phyloP scores from a whole-genome alignment of 305 asterid species.

The Stenogyne calaminthoides region DNA sequence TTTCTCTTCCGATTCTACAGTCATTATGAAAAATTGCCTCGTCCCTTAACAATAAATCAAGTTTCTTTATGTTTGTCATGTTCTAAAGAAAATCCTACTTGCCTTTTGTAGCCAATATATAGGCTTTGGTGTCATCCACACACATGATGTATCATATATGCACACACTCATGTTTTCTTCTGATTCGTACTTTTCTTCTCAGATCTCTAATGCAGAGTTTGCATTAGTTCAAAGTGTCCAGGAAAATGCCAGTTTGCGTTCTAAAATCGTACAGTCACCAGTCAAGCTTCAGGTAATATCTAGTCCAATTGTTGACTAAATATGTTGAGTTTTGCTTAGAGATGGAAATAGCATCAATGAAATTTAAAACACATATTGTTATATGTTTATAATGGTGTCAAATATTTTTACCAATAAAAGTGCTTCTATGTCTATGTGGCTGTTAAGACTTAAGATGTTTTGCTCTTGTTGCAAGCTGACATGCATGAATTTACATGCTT shows the following conservation, averaged over 20 bases:
- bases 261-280: slow-evolving; percentile 96
- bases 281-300: slow-evolving; percentile 87
- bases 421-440: neutral
- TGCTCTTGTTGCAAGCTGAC: neutral
- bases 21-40: neutral
- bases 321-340: neutral
- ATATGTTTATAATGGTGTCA: neutral
- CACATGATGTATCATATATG: slow-evolving; percentile 19
- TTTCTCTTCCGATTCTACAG: neutral
- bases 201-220: slow-evolving; percentile 85
- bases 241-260: slow-evolving; percentile 84
- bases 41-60: neutral
- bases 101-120: neutral
- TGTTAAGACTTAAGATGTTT: neutral
- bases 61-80: neutral
- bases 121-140: slow-evolving; percentile 6
- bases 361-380: neutral
- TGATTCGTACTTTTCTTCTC: slow-evolving; percentile 29
- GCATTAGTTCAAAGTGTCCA: slow-evolving; percentile 73
- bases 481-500: neutral
- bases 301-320: neutral
- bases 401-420: neutral
- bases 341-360: slow-evolving; percentile 11
- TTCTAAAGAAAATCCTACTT: slow-evolving; percentile 1
- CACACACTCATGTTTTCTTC: slow-evolving; percentile 12